Evolutionary conservation across 352 stramenopile genomes (phyloP), one percentile per base, ranked within the genome.

Genomic region (Halophytophthora batemanensis): DNA sequence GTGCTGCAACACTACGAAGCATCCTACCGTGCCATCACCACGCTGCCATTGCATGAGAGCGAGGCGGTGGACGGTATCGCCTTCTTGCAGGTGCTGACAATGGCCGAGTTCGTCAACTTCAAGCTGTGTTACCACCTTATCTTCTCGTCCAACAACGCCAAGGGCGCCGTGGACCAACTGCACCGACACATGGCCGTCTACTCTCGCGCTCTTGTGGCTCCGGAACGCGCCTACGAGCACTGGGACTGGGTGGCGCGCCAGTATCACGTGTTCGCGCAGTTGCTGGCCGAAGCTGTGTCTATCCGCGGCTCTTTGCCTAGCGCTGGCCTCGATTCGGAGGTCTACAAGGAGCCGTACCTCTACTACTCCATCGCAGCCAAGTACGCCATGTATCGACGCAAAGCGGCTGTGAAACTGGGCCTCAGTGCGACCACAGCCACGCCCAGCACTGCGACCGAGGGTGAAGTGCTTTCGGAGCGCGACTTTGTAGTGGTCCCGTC

Each of bases 111-210:
- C 43, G 81, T 93, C 49, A 85, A 93, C 59, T 93, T 93, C 51
- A 95, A 95, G 59, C 61, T 95, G 28, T 91, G 83, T 56, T 93
- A 93, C 54, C 81, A 95, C 63, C 61, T 90, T 34, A 83, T 95
- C 40, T 93, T 95, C 56, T 91, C 82, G 38, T 86, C 77, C 0
- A 83, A 73, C 53, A 93, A 93, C 50, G 64, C 91, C 45, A 92
- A 92, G 56, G 78, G 67, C n/a, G 85, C 85, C 0, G 78, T 93
- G 13, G 81, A 93, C 36, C 85, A 95, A 56, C 59, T 95, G 12
- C 77, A 93, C 28, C 81, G 83, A 19, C 85, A 95, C 52, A 87
- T 93, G 63, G 62, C 59, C 22, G 67, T 86, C 13, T 93, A 90
- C 45, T 66, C 52, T 2, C 63, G 65, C 18, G 65, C 78, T 1